Evolutionary conservation across 2,329 filamentous ascomycete species (phyloP), one percentile per base, ranked within the genome.

Genomic region (Curvularia sp.): DNA sequence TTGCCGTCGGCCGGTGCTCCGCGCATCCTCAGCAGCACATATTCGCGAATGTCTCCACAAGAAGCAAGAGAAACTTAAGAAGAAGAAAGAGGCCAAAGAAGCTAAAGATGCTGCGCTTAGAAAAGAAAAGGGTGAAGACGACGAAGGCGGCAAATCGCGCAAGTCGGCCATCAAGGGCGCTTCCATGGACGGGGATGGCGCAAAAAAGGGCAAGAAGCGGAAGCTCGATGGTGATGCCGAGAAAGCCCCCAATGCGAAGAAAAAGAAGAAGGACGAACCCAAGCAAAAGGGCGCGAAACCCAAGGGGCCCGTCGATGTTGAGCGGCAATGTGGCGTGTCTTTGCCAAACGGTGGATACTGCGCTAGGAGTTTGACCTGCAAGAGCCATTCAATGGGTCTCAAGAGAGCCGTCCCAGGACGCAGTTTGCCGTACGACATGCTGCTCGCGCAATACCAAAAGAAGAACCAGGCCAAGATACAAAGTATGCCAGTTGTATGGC

Each of bases 391-490:
- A n/a, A 97, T 97, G 93, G 93, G 93, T 10, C 90, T 93, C 5
- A 97, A 97, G 78, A 85, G 93, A 67, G 90, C 90, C 0, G 93
- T 97, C 3, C 90, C 92, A 5, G 93, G 93, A 0, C 85, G 93
- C 60, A 95, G 91, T 43, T 80, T 96, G 59, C 93, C 93, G 1
- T 97, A 97, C 73, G 93, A 97, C 76, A 95, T 96, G 89, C 81
- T 97, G 38, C 83, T 97, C 13, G 76, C 75, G 34, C 80, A 82
- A 55, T 83, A 83, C 60, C 81, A 83, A 89, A 97, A 98, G 84
- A 98, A 97, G 83, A 99, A 99, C 71, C 95, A 98, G 77, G 95
- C 95, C 21, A 96, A 97, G 73, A 92, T 97, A 80, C 95, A 98
- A 78, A 96, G 92, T 93, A 83, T 80, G 89, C 84, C 34, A 15